These are phyloP conservation scores for Paulownia fortunei DNA, from an alignment of 257 asterid genomes.

Conservation along the genomic window DNA sequence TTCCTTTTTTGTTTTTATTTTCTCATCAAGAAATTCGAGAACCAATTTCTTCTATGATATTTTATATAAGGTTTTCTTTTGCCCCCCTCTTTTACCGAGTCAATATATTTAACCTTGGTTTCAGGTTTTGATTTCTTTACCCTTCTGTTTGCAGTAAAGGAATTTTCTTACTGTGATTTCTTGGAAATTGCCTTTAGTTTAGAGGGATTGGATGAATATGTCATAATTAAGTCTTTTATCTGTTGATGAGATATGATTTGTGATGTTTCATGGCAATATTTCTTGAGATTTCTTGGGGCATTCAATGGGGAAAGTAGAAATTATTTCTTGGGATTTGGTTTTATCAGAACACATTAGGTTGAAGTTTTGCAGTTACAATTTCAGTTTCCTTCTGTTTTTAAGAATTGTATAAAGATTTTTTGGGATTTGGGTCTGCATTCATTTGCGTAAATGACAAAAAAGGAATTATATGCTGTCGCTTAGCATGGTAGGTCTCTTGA, in stretches of 20 bases:
- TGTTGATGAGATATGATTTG: constrained; percentile 18
- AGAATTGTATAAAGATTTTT: constrained; percentile 13
- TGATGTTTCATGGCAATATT: background rate
- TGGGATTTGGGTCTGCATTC: constrained; percentile 21
- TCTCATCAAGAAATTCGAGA: constrained; percentile 27
- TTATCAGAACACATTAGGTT: constrained; percentile 30
- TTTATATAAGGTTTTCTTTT: constrained; percentile 24
- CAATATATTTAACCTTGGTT: constrained; percentile 24
- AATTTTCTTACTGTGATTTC: constrained; percentile 31
- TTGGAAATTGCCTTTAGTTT: constrained; percentile 12
- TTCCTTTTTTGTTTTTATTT: constrained; percentile 18
- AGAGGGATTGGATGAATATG: constrained; percentile 14
- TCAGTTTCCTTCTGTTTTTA: constrained; percentile 13
- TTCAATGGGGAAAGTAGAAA: constrained; percentile 21
- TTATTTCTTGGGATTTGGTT: constrained; percentile 12
- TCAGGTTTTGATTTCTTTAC: constrained; percentile 26
- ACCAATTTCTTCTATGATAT: constrained; percentile 19
- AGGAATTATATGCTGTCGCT: background rate
- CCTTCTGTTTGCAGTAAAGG: constrained; percentile 32
- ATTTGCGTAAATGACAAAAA: constrained; percentile 7
- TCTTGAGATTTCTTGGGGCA: constrained; percentile 20
- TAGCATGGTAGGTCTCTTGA: constrained; percentile 23
- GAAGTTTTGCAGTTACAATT: constrained; percentile 20
- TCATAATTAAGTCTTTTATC: background rate
- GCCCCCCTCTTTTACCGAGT: constrained; percentile 32